Evolutionary conservation across 129 eudicot genomes (phyloP).

Genomic region (Flaveria sonorensis): DNA sequence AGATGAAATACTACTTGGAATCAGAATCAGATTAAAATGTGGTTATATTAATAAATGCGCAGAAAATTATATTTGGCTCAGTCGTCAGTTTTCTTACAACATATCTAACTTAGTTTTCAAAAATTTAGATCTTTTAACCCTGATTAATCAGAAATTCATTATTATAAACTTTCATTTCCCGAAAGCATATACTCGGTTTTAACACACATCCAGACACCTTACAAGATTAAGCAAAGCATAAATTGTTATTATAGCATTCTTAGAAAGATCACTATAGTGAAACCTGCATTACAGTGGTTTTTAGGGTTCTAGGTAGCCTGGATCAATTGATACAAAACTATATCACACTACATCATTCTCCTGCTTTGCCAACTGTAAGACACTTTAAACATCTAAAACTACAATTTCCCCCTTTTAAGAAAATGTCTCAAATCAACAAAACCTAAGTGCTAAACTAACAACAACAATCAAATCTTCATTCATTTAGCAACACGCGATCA

Average conservation of each 20-base stretch:
- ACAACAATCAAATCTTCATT: constrained; percentile 12
- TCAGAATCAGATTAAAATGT: background rate
- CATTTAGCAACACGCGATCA: background rate
- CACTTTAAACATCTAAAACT: constrained; percentile 1
- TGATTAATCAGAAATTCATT: background rate
- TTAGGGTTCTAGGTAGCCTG: constrained; percentile 29
- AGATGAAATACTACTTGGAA: background rate
- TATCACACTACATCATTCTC: constrained; percentile 1
- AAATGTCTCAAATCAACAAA: constrained; percentile 16
- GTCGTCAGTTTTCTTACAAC: background rate
- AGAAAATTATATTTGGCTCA: background rate
- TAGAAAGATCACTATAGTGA: background rate
- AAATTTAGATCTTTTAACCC: background rate
- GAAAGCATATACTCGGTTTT: background rate
- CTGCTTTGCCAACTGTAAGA: background rate
- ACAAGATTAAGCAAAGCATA: constrained; percentile 7
- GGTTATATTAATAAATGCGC: background rate
- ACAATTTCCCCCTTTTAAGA: constrained; percentile 9
- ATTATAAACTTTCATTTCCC: background rate
- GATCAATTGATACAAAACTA: constrained; percentile 10
- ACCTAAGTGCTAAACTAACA: constrained; percentile 21
- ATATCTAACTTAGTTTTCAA: background rate
- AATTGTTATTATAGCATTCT: background rate
- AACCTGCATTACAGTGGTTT: constrained; percentile 11
- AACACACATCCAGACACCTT: background rate